Evolutionary conservation across 495 filamentous ascomycete genomes (phyloP), one percentile per base, ranked within the genome.

Genomic region (Xylaria intraflava): DNA sequence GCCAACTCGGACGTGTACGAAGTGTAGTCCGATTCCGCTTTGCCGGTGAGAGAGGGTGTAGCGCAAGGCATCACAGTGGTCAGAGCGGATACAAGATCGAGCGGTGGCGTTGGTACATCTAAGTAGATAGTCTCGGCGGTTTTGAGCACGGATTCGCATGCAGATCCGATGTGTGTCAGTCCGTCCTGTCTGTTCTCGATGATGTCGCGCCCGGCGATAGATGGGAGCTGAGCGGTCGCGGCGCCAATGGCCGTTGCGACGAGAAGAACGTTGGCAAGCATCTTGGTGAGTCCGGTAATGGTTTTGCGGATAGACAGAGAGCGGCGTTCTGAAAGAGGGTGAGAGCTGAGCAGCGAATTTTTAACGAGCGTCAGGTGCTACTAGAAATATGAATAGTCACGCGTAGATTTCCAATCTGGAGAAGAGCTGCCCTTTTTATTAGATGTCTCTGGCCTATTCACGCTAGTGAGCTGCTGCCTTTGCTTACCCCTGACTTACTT

Each of bases 191-290:
- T 30, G 42, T 20, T 27, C 51, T 54, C 23, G 24, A 54, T 14
- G 43, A 40, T 36, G 42, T 47, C 43, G 11, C 44, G 52, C 35
- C 43, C 16, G 11, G 52, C 51, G 31, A 53, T 20, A 14, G 24
- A n/a, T 0, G 31, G 53, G 33, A 49, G 1, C 20, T 44, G 53
- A 0, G 53, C 53, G 27, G 46, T 43, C 10, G 36, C 53, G 23
- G 64, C 56, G 51, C 62, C 67, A 41, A 64, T 62, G 46, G 64
- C 53, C 10, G 66, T 30, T 10, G 64, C 62, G 20, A 58, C 14
- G 53, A 70, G 47, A 35, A 70, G 39, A 8, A 51, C 61, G 46
- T 66, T 64, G 57, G 59, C 29, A 53, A 68, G 53, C 65, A 70
- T 68, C 5, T 56, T 65, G 46, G 39, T n/a, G n/a, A n/a, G n/a